A percentile compares a stretch with the other conserved stretches of the same genome.
Conservation (phyloP, 192 early-diverging fungal species). For the Entomortierella parvispora region DNA sequence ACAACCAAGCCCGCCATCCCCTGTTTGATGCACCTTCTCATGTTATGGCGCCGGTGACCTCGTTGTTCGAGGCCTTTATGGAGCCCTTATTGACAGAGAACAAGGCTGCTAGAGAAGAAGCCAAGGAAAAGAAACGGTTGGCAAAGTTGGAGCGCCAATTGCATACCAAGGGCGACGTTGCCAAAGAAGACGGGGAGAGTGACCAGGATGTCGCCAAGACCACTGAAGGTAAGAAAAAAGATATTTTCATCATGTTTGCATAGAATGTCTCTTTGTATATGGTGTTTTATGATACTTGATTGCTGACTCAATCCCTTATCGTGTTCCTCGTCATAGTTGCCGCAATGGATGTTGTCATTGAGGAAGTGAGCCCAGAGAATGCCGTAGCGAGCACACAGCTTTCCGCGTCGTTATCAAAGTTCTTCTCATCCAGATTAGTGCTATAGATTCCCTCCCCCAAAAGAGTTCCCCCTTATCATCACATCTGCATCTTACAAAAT, state of each 20-base stretch:
- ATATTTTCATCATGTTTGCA: neutral
- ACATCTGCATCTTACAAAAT: neutral
- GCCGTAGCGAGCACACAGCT: constrained; percentile 10
- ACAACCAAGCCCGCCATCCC: constrained; percentile 49
- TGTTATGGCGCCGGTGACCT: constrained; percentile 62
- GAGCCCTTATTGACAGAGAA: constrained; percentile 38
- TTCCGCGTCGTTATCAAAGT: constrained; percentile 26
- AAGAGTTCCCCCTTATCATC: neutral
- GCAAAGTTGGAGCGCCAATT: constrained; percentile 10
- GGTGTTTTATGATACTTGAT: neutral
- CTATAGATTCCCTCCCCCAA: constrained; percentile 2
- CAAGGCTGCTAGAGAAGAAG: constrained; percentile 35
- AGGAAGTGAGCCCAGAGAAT: constrained; percentile 7
- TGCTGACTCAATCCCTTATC: neutral
- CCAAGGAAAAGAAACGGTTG: constrained; percentile 30
- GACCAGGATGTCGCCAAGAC: neutral
- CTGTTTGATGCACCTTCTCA: constrained; percentile 64
- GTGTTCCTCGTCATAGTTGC: constrained; percentile 14
- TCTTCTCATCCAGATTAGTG: constrained; percentile 43
- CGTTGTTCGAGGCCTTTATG: constrained; percentile 64
- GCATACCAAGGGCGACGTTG: constrained; percentile 17
- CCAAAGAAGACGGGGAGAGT: neutral
- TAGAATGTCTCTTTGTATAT: neutral
- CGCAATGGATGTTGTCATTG: constrained; percentile 21
- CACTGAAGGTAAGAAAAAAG: neutral